Evolutionary conservation across 1,284 basidiomycete species (phyloP), one percentile per base, ranked within the genome.

Genomic region (Ceratorhiza oryzae-sativae): DNA sequence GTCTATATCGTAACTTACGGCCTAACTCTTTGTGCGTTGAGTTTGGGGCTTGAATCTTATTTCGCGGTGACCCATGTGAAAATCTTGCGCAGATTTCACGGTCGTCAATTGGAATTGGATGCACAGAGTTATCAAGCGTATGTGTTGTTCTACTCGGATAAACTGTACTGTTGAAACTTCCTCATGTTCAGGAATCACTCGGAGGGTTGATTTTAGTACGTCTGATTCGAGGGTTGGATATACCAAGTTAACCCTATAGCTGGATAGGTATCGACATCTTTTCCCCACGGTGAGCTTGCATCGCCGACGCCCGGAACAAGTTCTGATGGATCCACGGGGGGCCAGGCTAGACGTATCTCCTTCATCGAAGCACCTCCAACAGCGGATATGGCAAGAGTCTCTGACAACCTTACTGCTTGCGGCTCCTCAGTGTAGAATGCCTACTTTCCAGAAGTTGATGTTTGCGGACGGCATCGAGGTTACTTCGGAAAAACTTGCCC

Each of bases 331-430:
- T 23, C 20, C 48, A 56, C 42, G 42, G 42, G 9, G 9, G 20
- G 49, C n/a, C 71, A 90, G 89, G 12, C 79, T 93, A 72, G 88
- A 93, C 78, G 79, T 90, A 51, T 85, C 87, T 0, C 79, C 86
- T 25, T 81, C 86, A 0, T 88, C 87, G 1, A 82, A 86, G 15
- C 92, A 94, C 77, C 83, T 87, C 45, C 87, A 84, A 73, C 85
- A 91, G 12, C 85, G 92, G 4, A 90, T 94, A n/a, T 93, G 91
- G 91, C 90, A 94, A 77, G 92, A 94, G 79, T 86, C 90, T 6
- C 83, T 93, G 32, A 87, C 90, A 0, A 86, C 88, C 0, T 80
- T 94, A 5, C 79, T 93, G 15, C 83, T 93, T 30, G 89, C 88
- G 0, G 85, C 81, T 72, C 81, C 85, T 0, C 84, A 86, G 42